These are phyloP conservation scores for Metroxylon sagu DNA, from an alignment of 176 grass and related monocot species.

Conservation along the genomic window DNA sequence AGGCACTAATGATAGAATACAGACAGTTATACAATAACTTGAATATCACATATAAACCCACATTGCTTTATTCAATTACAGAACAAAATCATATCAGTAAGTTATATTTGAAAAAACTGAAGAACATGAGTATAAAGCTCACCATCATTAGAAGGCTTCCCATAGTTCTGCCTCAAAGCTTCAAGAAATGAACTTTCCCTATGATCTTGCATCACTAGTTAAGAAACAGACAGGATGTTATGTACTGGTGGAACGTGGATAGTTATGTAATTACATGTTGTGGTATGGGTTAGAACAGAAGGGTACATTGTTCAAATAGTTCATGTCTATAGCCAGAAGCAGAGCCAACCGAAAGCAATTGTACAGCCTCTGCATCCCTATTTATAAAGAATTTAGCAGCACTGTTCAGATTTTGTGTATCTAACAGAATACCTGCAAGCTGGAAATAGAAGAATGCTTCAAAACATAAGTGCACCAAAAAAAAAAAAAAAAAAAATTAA, in stretches of 20 bases:
- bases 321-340: conserved; percentile 32
- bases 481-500: neutral
- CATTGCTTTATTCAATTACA: too few relatives aligned
- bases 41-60: too few relatives aligned
- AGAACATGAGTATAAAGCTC: neutral
- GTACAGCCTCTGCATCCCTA: conserved; percentile 56
- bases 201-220: conserved; percentile 54
- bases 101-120: too few relatives aligned
- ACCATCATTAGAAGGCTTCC: conserved; percentile 28
- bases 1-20: too few relatives aligned
- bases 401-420: conserved; percentile 43
- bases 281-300: conserved; percentile 3
- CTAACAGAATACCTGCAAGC: conserved; percentile 61
- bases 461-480: neutral
- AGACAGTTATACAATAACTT: too few relatives aligned
- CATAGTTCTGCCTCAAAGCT: conserved; percentile 38
- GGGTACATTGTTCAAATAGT: conserved; percentile 58
- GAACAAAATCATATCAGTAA: too few relatives aligned
- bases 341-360: conserved; percentile 35
- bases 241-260: neutral
- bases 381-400: conserved; percentile 28
- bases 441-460: conserved; percentile 14
- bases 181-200: conserved; percentile 41
- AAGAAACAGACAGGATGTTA: conserved; percentile 13
- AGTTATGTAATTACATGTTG: neutral